Evolutionary conservation across 768 basidiomycete species (phyloP).

Genomic region (Cyathus striatus): DNA sequence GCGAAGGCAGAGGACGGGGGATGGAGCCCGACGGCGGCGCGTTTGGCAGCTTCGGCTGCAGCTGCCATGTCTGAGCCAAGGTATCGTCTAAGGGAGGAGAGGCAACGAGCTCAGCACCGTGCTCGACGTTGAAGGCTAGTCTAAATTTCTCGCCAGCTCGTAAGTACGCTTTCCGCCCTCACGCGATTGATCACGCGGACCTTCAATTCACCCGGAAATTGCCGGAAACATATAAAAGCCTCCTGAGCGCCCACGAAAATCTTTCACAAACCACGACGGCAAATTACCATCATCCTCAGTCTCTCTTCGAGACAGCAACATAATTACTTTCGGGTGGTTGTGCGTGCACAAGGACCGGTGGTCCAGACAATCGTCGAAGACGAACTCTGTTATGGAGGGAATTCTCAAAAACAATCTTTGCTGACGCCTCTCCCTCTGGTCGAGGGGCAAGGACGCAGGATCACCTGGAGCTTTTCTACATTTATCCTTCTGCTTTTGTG

Average conservation of each 20-base stretch:
- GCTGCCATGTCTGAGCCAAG: constrained; percentile 8
- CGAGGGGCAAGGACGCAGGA: constrained; percentile 88
- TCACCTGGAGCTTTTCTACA: constrained; percentile 84
- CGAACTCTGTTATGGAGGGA: constrained; percentile 24
- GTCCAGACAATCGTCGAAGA: constrained; percentile 94
- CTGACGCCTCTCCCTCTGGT: constrained; percentile 89
- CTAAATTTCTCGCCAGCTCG: background rate
- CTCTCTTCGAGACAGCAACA: no score
- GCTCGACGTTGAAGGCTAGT: background rate
- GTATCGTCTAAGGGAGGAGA: no score
- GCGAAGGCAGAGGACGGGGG: constrained; percentile 65
- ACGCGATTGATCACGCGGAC: constrained; percentile 3
- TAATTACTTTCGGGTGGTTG: constrained; percentile 20
- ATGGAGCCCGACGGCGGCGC: background rate
- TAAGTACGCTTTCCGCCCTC: no score
- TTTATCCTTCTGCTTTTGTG: constrained; percentile 15
- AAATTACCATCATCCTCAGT: constrained; percentile 77
- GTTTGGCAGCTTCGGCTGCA: constrained; percentile 8
- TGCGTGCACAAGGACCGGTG: constrained; percentile 49
- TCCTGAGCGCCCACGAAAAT: constrained; percentile 1
- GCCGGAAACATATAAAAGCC: constrained; percentile 24
- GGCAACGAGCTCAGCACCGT: background rate
- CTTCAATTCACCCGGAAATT: constrained; percentile 12
- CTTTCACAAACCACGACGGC: constrained; percentile 50
- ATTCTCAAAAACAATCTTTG: constrained; percentile 91